A percentile compares a stretch with the other conserved stretches of the same genome.
Conservation (phyloP, 331 rosid species). For the Pyracantha coccinea region DNA sequence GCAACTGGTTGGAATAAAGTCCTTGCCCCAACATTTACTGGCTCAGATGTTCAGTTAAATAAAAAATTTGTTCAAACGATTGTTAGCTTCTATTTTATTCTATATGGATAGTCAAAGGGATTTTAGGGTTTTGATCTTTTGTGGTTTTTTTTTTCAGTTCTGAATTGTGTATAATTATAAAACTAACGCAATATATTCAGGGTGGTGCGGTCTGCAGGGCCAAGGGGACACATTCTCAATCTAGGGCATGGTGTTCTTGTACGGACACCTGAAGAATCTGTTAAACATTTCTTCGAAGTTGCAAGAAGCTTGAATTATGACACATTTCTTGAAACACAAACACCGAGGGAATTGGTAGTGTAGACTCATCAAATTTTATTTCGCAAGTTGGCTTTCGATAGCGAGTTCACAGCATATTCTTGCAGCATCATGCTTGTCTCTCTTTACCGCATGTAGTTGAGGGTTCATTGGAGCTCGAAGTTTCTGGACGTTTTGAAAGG, state of each 20-base stretch:
- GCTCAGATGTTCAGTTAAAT: not conserved
- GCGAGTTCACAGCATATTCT: conserved; percentile 17
- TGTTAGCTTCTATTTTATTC: not conserved
- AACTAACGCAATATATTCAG: conserved; percentile 28
- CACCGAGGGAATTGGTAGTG: conserved; percentile 36
- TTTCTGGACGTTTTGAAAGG: not conserved
- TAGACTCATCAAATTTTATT: conserved; percentile 15
- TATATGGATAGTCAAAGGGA: not conserved
- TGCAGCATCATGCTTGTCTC: conserved; percentile 3
- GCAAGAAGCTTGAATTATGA: conserved; percentile 78
- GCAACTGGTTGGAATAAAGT: not conserved
- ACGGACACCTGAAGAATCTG: conserved; percentile 95
- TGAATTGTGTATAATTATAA: not conserved
- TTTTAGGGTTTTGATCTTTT: not conserved
- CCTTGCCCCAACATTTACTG: not conserved
- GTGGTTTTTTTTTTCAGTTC: not conserved
- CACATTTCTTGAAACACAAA: conserved; percentile 29
- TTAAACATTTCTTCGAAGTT: conserved; percentile 94
- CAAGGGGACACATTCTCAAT: conserved; percentile 86
- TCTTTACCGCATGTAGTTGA: not conserved
- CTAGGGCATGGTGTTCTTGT: conserved; percentile 96
- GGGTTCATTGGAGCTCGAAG: not conserved
- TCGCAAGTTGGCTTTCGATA: conserved; percentile 2
- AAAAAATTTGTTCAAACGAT: not conserved
- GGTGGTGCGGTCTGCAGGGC: conserved; percentile 92